Evolutionary conservation across 2,329 filamentous ascomycete species (phyloP).

Genomic region (Ustilaginoidea virens): DNA sequence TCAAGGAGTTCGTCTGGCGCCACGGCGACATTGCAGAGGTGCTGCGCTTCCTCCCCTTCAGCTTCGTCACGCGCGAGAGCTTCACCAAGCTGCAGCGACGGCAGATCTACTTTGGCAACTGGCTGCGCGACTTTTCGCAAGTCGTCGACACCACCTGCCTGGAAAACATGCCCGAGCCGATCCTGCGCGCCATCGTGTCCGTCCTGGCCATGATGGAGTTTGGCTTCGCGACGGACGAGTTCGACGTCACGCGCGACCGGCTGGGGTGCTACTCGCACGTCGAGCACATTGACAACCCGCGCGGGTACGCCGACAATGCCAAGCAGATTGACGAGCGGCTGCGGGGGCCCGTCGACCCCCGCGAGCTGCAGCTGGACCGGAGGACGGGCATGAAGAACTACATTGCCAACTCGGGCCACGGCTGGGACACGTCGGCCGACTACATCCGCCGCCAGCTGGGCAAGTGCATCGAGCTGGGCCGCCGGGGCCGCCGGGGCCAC

Average conservation of each 20-base stretch:
- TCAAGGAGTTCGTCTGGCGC: constrained; percentile 25
- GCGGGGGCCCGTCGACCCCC: constrained; percentile 19
- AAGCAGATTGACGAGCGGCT: constrained; percentile 50
- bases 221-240: constrained; percentile 62
- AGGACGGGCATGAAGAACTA: constrained; percentile 91
- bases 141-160: constrained; percentile 47
- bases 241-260: constrained; percentile 63
- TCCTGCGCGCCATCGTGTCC: constrained; percentile 14
- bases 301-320: constrained; percentile 60
- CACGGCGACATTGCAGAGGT: constrained; percentile 25
- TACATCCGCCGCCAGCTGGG: constrained; percentile 58
- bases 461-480: constrained; percentile 55
- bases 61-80: constrained; percentile 20
- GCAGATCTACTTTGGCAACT: constrained; percentile 20
- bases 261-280: constrained; percentile 66
- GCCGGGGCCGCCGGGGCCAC: constrained; percentile 50
- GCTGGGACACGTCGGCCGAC: constrained; percentile 73
- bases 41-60: constrained; percentile 19
- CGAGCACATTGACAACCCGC: constrained; percentile 55
- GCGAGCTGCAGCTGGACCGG: constrained; percentile 52
- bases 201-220: constrained; percentile 17
- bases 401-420: constrained; percentile 60
- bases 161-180: constrained; percentile 14
- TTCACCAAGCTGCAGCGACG: constrained; percentile 23
- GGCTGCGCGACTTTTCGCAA: constrained; percentile 60